These are phyloP conservation scores for Ceratocystis huliohia DNA, from an alignment of 2,329 filamentous ascomycete genomes.

Conservation along the genomic window DNA sequence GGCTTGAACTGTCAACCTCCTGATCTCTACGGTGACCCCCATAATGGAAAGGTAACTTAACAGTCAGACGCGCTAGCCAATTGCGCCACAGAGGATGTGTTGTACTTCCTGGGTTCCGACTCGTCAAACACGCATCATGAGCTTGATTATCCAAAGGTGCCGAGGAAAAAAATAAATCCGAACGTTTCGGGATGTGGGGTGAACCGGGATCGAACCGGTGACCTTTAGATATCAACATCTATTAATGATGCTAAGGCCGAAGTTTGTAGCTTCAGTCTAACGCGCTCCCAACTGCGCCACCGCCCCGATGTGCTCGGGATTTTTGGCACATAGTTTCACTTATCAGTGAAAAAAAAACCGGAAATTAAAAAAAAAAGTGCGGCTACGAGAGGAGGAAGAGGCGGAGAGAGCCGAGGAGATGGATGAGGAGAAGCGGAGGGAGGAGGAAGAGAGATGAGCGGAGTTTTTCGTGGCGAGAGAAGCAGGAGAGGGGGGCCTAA, in stretches of 20 bases:
- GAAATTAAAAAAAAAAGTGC: background rate
- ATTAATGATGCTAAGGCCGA: background rate
- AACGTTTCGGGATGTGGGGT: too few species aligned
- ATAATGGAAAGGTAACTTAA: constrained; percentile 28
- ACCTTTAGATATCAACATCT: constrained; percentile 7
- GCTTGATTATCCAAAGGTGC: background rate
- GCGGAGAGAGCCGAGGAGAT: too few species aligned
- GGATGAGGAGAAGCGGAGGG: too few species aligned
- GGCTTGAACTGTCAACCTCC: constrained; percentile 10
- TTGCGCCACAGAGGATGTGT: constrained; percentile 31
- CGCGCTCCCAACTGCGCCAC: constrained; percentile 16
- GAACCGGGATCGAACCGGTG: constrained; percentile 17
- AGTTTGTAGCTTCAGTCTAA: constrained; percentile 16
- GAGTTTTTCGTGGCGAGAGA: too few species aligned
- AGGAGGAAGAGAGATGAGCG: too few species aligned
- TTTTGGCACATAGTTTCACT: fast-evolving
- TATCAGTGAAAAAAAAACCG: background rate
- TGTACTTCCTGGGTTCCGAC: background rate
- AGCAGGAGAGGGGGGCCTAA: too few species aligned
- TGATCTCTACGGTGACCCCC: background rate
- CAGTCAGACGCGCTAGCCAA: constrained; percentile 50
- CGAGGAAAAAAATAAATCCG: too few species aligned
- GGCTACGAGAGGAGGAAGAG: too few species aligned
- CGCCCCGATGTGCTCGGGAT: background rate
- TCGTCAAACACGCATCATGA: background rate